Percentiles rank a stretch among this genome's conserved stretches.
These are phyloP conservation scores for Torulaspora gathmanii DNA, from an alignment of 805 yeast species.

Conservation along the genomic window DNA sequence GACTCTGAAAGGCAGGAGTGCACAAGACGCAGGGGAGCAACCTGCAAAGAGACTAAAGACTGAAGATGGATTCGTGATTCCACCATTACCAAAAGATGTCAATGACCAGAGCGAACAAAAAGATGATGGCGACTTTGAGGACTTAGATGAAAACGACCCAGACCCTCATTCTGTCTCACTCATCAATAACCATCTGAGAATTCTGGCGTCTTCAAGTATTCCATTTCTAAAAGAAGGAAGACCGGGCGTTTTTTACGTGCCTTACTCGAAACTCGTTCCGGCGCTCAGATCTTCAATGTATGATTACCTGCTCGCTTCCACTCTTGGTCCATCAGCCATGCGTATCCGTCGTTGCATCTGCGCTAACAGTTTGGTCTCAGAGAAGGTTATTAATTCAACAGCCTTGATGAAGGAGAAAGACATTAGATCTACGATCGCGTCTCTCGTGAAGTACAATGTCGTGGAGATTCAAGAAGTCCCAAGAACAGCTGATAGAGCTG, in stretches of 20 bases:
- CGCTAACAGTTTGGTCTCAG: slow-evolving; percentile 68
- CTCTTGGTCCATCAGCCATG: slow-evolving; percentile 62
- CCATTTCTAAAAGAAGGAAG: slow-evolving; percentile 58
- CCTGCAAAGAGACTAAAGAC: slow-evolving; percentile 40
- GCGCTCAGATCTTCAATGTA: slow-evolving; percentile 46
- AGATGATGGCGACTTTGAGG: slow-evolving; percentile 32
- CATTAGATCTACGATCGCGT: slow-evolving; percentile 65
- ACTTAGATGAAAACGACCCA: slow-evolving; percentile 35
- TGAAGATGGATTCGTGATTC: slow-evolving; percentile 37
- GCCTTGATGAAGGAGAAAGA: slow-evolving; percentile 75
- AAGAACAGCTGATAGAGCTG: slow-evolving; percentile 84
- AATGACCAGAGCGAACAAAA: slow-evolving; percentile 27
- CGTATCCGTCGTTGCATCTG: slow-evolving; percentile 76
- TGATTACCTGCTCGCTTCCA: slow-evolving; percentile 54
- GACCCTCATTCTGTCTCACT: slow-evolving; percentile 33
- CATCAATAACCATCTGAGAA: slow-evolving; percentile 62
- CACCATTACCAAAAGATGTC: slow-evolving; percentile 30
- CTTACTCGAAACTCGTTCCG: slow-evolving; percentile 49
- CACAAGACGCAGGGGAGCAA: slow-evolving; percentile 25
- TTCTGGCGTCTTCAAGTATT: slow-evolving; percentile 47
- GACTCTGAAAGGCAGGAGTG: slow-evolving; percentile 37
- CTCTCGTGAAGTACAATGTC: slow-evolving; percentile 62
- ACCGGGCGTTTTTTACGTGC: slow-evolving; percentile 58
- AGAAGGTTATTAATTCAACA: slow-evolving; percentile 68
- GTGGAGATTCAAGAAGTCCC: slow-evolving; percentile 93